Conservation (phyloP, 768 basidiomycete species). For the Pleurotus salmoneostramineus region DNA sequence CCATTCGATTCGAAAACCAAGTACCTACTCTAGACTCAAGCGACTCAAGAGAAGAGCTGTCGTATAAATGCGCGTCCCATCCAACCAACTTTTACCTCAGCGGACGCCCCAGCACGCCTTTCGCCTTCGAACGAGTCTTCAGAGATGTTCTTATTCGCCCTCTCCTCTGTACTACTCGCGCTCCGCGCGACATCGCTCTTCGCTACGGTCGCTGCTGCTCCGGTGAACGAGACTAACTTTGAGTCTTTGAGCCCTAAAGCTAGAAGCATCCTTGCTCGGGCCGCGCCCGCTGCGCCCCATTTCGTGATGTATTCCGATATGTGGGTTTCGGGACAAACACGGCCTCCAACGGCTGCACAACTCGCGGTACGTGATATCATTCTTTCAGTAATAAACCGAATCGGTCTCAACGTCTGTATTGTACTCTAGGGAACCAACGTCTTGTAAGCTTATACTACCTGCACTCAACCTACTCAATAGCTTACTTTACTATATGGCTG, state of each 20-base stretch:
- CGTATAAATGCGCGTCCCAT: constrained; percentile 2
- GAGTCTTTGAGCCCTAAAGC: constrained; percentile 1
- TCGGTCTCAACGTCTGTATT: neutral
- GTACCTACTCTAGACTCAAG: neutral
- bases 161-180: constrained; percentile 3
- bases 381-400: neutral
- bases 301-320: constrained; percentile 36
- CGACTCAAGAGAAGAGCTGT: neutral
- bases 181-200: neutral
- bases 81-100: neutral
- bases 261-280: constrained; percentile 10
- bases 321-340: constrained; percentile 31
- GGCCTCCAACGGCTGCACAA: constrained; percentile 28
- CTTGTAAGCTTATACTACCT: constrained; percentile 15
- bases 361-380: constrained; percentile 21
- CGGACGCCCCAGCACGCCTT: neutral
- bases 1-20: neutral
- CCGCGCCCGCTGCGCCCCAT: constrained; percentile 26
- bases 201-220: neutral
- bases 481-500: neutral
- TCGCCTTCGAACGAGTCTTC: neutral
- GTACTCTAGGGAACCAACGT: constrained; percentile 21
- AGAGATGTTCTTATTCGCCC: constrained; percentile 1
- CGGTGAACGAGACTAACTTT: neutral
- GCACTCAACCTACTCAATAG: neutral